A percentile compares a stretch with the other conserved stretches of the same genome.
Conservation (phyloP, 192 early-diverging fungal species). For the Phlyctochytrium planicorne region DNA sequence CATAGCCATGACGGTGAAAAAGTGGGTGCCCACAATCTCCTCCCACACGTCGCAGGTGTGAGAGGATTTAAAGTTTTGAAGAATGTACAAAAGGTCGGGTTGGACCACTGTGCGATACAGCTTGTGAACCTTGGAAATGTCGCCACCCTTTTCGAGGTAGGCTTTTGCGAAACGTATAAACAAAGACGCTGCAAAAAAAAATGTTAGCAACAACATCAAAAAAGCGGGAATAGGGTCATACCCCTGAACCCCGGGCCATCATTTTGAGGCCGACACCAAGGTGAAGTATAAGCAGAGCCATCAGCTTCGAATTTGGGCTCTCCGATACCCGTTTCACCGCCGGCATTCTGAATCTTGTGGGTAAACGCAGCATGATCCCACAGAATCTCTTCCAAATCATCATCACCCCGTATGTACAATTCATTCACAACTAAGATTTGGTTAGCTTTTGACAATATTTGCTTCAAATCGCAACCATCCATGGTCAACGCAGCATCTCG, state of each 20-base stretch:
- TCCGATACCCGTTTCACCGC: slow-evolving; percentile 38
- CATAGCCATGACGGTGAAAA: slow-evolving; percentile 68
- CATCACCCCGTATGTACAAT: not conserved
- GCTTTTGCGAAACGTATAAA: too few species aligned
- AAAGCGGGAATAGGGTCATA: too few species aligned
- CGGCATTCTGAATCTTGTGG: not conserved
- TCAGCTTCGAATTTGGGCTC: slow-evolving; percentile 69
- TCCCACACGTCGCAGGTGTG: slow-evolving; percentile 72
- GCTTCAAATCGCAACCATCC: too few species aligned
- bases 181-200: too few species aligned
- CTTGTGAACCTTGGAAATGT: too few species aligned
- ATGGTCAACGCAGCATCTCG: slow-evolving; percentile 64
- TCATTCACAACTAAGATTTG: slow-evolving; percentile 1
- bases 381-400: not conserved
- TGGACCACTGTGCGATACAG: too few species aligned
- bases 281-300: slow-evolving; percentile 41
- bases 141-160: too few species aligned
- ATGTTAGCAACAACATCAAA: too few species aligned
- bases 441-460: too few species aligned
- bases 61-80: not conserved
- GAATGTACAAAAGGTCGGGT: slow-evolving; percentile 12
- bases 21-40: slow-evolving; percentile 67
- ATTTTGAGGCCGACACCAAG: slow-evolving; percentile 72
- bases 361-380: not conserved
- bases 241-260: slow-evolving; percentile 70